Base-by-base conservation (phyloP, 116 monocot species). In the Iris pallida region DNA sequence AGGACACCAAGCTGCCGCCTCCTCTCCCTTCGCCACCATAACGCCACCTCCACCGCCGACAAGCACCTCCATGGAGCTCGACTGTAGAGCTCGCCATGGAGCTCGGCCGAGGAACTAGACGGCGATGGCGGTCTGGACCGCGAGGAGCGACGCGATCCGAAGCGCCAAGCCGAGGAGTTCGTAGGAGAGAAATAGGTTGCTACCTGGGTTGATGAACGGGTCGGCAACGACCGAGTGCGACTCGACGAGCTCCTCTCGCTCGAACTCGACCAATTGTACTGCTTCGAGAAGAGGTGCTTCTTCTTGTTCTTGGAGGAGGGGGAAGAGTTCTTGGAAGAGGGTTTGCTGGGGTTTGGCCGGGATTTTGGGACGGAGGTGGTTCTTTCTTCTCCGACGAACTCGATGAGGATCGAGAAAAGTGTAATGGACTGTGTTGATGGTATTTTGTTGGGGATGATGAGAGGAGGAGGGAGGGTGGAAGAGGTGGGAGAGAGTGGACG, bases 291-390 rank as follows among this genome's bases (percentile, higher is more conserved):
- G 20, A 11, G 44, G 9, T 46, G 47, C 19, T 41, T 45, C 57
- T 20, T 51, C 49, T 7, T 9, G 49, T 51, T 51, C 49, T 13
- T 51, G 49, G 49, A 30, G 44, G 64, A 17, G 15, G 14, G 16
- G 47, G 53, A 30, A 7, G 48, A 3, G 57, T n/a, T n/a, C n/a
- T n/a, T n/a, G n/a, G n/a, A n/a, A n/a, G 17, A 17, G 43, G 18
- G 74, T 59, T 16, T 30, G 15, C 6, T 45, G 10, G 4, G 8
- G 48, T 54, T 47, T 68, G 64, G 63, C 48, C 48, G 72, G 73
- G 54, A 83, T 74, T 53, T 81, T 84, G 54, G 61, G 64, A 69
- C 81, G 69, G 68, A 84, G 78, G 52, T 58, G 76, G 73, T 84
- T 84, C 30, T 16, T 53, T 41, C 83, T 78, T 40, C 47, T 66